phyloP scores from a whole-genome alignment of 495 filamentous ascomycete genomes.

The Penicillium atrosanguineum region DNA sequence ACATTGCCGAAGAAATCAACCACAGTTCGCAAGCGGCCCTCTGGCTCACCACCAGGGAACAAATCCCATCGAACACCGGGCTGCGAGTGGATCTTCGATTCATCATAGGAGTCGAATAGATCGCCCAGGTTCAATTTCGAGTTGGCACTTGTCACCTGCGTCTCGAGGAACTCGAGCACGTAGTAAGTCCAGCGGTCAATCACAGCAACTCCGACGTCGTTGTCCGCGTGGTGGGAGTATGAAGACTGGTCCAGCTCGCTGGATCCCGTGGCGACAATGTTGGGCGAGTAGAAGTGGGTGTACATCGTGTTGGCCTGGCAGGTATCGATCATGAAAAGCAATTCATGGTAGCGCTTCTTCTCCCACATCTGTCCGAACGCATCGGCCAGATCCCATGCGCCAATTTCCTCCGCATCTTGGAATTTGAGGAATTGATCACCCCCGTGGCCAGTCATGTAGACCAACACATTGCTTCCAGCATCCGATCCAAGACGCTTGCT shows the following conservation, averaged over 20 bases:
- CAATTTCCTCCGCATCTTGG: constrained; percentile 96
- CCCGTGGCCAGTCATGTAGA: constrained; percentile 99
- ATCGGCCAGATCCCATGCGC: constrained; percentile 91
- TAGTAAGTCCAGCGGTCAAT: constrained; percentile 99
- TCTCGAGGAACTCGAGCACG: constrained; percentile 95
- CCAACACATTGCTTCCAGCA: constrained; percentile 90
- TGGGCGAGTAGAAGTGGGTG: constrained; percentile 93
- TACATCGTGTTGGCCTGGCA: constrained; percentile 99
- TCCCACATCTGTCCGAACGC: constrained; percentile 99
- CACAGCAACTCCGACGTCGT: constrained; percentile 95
- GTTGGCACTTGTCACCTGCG: constrained; percentile 75
- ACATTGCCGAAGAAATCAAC: constrained; percentile 99
- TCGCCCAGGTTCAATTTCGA: constrained; percentile 87
- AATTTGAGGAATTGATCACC: constrained; percentile 99
- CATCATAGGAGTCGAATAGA: constrained; percentile 93
- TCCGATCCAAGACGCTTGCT: constrained; percentile 91
- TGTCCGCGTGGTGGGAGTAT: constrained; percentile 96
- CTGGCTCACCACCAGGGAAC: constrained; percentile 75
- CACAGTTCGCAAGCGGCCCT: constrained; percentile 70
- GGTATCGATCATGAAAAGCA: constrained; percentile 99
- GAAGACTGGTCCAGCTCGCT: constrained; percentile 91
- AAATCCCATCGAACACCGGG: constrained; percentile 94
- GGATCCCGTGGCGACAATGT: constrained; percentile 93
- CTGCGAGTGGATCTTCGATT: constrained; percentile 86
- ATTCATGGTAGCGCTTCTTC: constrained; percentile 92